Percentiles rank a stretch among this genome's conserved stretches.
phyloP scores from a whole-genome alignment of 2,329 filamentous ascomycete species.

The Botryotinia calthae region DNA sequence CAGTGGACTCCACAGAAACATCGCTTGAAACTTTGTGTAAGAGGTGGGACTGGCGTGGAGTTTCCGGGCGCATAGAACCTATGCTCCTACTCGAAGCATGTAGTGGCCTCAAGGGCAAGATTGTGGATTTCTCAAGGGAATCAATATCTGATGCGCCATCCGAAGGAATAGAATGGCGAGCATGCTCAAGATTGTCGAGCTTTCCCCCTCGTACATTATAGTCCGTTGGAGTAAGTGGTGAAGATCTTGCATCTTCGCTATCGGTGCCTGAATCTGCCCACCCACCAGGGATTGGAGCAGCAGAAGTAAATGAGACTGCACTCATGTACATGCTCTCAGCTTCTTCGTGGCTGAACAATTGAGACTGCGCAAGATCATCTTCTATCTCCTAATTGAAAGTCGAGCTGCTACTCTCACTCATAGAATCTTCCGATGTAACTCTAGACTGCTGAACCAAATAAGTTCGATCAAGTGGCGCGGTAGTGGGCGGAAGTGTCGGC shows the following conservation, averaged over 20 bases:
- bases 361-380: conserved; percentile 61
- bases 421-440: neutral
- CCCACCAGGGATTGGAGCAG: conserved; percentile 31
- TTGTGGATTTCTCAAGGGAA: neutral
- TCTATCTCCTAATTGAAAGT: conserved; percentile 24
- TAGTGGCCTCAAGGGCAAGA: conserved; percentile 11
- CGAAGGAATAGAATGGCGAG: conserved; percentile 20
- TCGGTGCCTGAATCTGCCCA: conserved; percentile 31
- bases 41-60: conserved; percentile 19
- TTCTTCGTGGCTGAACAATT: conserved; percentile 73
- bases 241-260: conserved; percentile 23
- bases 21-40: conserved; percentile 31
- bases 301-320: conserved; percentile 52
- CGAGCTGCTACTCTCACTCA: conserved; percentile 20
- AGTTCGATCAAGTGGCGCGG: neutral
- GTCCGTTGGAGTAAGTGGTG: conserved; percentile 28
- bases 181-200: conserved; percentile 34
- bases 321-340: conserved; percentile 88
- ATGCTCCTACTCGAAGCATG: conserved; percentile 18
- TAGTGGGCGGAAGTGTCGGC: conserved; percentile 24
- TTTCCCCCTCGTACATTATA: conserved; percentile 18
- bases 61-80: conserved; percentile 15
- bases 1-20: conserved; percentile 32
- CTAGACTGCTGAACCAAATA: neutral
- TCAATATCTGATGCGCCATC: neutral